Percentiles rank a stretch among this genome's conserved stretches.
These are phyloP conservation scores for Zancudomyces culisetae DNA, from an alignment of 371 early-diverging fungal species.

Conservation along the genomic window DNA sequence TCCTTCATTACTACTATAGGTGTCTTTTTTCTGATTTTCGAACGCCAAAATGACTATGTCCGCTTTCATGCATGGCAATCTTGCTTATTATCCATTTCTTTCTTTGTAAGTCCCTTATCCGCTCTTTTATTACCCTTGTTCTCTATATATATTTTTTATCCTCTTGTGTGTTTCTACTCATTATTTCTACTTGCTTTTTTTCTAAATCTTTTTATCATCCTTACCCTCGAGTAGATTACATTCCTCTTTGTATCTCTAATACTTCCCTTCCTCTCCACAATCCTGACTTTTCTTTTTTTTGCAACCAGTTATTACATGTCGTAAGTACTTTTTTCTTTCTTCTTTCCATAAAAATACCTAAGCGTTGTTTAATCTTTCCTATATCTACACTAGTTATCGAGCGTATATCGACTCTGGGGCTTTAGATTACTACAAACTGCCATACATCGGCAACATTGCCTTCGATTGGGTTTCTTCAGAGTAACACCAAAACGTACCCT, in stretches of 20 bases:
- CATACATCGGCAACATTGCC: constrained; percentile 18
- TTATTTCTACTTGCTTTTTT: not conserved
- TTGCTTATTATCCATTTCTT: constrained; percentile 11
- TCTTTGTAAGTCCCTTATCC: constrained; percentile 3
- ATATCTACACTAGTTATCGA: constrained; percentile 10
- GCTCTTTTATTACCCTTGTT: not conserved
- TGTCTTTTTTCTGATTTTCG: constrained; percentile 45
- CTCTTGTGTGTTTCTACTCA: not conserved
- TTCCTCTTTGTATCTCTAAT: not conserved
- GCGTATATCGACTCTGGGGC: constrained; percentile 21
- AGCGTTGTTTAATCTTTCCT: constrained; percentile 8
- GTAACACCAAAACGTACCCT: constrained; percentile 2
- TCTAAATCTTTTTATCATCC: not conserved
- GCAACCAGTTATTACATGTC: not conserved
- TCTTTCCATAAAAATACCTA: not conserved
- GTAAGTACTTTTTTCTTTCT: not conserved
- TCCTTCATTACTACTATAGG: constrained; percentile 24
- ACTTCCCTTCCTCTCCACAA: not conserved
- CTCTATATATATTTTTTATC: not conserved
- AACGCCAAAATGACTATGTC: constrained; percentile 62
- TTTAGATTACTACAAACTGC: constrained; percentile 19
- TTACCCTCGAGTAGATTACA: not conserved
- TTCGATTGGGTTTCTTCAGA: constrained; percentile 19
- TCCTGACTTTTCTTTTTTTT: not conserved
- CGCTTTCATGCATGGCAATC: constrained; percentile 76